Evolutionary conservation across 441 rosid genomes (phyloP), one percentile per base, ranked within the genome.

Genomic region (Biscutella laevigata): DNA sequence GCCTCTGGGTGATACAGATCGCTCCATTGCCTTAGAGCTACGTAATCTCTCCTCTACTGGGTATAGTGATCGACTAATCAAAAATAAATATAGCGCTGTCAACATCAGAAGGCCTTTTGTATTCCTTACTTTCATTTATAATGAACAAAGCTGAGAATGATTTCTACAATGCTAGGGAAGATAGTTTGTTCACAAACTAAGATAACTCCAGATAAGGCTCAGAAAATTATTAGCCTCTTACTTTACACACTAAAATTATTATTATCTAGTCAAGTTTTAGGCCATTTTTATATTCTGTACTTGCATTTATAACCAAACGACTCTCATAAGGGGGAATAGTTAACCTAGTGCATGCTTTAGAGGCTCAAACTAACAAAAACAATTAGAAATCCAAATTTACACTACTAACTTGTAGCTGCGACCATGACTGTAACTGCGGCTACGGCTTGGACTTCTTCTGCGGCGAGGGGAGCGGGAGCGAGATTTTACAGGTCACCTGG

Each of bases 371-470:
- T n/a, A n/a, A n/a, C n/a, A n/a, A n/a, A n/a, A n/a, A 32, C 7
- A 8, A 20, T 7, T 25, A 35, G 14, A 34, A 17, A 4, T 14
- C 11, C 15, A 44, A 32, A 32, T 21, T 26, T 4, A n/a, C n/a
- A 36, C 19, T 9, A 39, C 75, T 45, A 30, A 78, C 81, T 82
- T 74, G 75, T 71, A 57, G 50, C 84, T 77, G 3, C 69, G 84
- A 10, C 76, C 82, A 25, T 77, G 69, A 38, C 84, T 77, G 71
- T 74, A 83, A 66, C 86, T 83, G 19, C 78, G 82, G 72, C 86
- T 80, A 46, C 84, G 78, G 71, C 84, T 76, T 17, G 74, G 80
- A 72, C 90, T 80, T 59, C 86, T 75, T 57, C 76, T 74, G 64
- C 76, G 82, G 33, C 78, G 84, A 51, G 86, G 90, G 45, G 73